A percentile compares a stretch with the other conserved stretches of the same genome.
Evolutionary conservation across 164 flowering plant species (phyloP).

Genomic region (Annona cherimola): DNA sequence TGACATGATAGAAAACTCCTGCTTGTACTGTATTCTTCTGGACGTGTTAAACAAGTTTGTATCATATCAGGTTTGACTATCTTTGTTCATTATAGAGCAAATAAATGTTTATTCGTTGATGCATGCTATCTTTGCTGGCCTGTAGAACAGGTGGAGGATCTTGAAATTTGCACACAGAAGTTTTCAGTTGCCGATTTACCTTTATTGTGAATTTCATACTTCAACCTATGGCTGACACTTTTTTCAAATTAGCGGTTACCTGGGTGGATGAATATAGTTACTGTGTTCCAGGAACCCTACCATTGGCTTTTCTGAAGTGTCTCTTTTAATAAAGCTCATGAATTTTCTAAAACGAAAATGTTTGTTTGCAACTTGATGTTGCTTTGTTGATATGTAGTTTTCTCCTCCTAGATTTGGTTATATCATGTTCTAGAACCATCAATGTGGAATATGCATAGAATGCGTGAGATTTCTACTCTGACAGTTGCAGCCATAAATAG

Average conservation of each 20-base stretch:
- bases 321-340: background rate
- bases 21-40: background rate
- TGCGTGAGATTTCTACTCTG: background rate
- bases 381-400: background rate
- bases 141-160: background rate
- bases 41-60: background rate
- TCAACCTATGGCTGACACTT: background rate
- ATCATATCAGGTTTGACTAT: background rate
- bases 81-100: too few relatives aligned
- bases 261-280: background rate
- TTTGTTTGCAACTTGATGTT: background rate
- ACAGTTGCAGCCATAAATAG: background rate
- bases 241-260: background rate
- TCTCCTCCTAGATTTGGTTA: background rate
- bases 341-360: too few relatives aligned
- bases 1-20: background rate
- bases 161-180: background rate
- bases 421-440: background rate
- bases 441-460: background rate
- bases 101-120: background rate
- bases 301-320: too few relatives aligned
- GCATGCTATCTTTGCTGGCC: background rate
- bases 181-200: background rate
- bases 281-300: background rate
- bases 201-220: background rate